phyloP scores from a whole-genome alignment of 768 basidiomycete genomes.

The Russula olivacea region DNA sequence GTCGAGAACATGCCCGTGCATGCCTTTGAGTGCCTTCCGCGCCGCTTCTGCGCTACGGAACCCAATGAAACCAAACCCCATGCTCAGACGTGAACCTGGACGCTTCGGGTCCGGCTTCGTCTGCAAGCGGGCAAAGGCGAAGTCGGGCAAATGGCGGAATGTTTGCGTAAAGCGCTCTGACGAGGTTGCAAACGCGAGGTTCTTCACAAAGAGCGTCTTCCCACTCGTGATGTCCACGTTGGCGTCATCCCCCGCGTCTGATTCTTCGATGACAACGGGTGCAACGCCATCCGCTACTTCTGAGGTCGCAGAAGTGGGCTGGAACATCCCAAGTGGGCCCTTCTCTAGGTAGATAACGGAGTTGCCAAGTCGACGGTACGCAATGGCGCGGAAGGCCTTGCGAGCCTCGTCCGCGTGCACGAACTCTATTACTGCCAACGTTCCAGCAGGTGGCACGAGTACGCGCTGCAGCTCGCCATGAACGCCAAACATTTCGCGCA shows the following conservation, averaged over 20 bases:
- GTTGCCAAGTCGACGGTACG: slow-evolving; percentile 84
- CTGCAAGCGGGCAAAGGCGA: slow-evolving; percentile 84
- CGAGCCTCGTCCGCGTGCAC: slow-evolving; percentile 62
- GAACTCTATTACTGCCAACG: slow-evolving; percentile 88
- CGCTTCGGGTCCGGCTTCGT: slow-evolving; percentile 84
- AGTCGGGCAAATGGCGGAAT: slow-evolving; percentile 71
- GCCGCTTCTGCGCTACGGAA: slow-evolving; percentile 76
- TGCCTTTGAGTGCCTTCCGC: slow-evolving; percentile 62
- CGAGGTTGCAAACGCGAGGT: slow-evolving; percentile 89
- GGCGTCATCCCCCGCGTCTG: slow-evolving; percentile 31
- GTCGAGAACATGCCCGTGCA: slow-evolving; percentile 80
- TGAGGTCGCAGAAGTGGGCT: slow-evolving; percentile 27
- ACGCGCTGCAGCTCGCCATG: slow-evolving; percentile 69
- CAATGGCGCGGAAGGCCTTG: slow-evolving; percentile 73
- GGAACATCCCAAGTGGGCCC: slow-evolving; percentile 82
- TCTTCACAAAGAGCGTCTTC: slow-evolving; percentile 90
- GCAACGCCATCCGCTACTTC: slow-evolving; percentile 17
- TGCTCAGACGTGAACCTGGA: slow-evolving; percentile 59
- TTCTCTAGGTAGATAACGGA: slow-evolving; percentile 90
- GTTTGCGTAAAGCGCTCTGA: slow-evolving; percentile 61
- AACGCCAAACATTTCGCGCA: slow-evolving; percentile 72
- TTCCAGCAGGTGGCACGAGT: slow-evolving; percentile 86
- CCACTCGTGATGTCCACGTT: slow-evolving; percentile 53
- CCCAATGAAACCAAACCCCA: slow-evolving; percentile 96
- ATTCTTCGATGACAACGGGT: slow-evolving; percentile 33